Percentiles rank a stretch among this genome's conserved stretches.
These are phyloP conservation scores for Hygrophila difformis DNA, from an alignment of 257 asterid species.

Conservation along the genomic window DNA sequence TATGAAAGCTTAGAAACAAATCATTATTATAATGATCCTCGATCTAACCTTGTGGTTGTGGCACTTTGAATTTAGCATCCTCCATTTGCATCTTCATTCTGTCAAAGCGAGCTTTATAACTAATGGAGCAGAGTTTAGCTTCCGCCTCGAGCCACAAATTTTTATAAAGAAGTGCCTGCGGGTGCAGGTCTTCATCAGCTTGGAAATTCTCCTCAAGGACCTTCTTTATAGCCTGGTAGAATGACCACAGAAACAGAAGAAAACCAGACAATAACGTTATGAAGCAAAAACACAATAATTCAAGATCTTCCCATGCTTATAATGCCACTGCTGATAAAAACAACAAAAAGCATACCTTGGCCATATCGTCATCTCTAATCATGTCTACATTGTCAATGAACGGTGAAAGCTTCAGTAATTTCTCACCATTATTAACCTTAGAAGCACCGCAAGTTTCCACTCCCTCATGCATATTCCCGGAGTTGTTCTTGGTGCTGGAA, in stretches of 20 bases:
- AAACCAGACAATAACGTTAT: conserved; percentile 3
- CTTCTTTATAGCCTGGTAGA: conserved; percentile 63
- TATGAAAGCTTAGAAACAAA: too few species aligned
- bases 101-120: conserved; percentile 71
- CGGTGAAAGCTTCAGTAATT: conserved; percentile 22
- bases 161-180: conserved; percentile 65
- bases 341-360: conserved; percentile 39
- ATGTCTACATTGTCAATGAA: conserved; percentile 30
- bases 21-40: too few species aligned
- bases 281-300: neutral
- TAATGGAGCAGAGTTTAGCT: conserved; percentile 73
- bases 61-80: conserved; percentile 27
- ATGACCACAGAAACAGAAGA: conserved; percentile 1
- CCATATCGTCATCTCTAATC: conserved; percentile 38
- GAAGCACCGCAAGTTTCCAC: conserved; percentile 15
- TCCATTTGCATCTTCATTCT: conserved; percentile 64
- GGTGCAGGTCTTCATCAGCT: conserved; percentile 40
- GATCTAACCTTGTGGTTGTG: conserved; percentile 55
- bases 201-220: conserved; percentile 71
- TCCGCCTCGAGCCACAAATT: conserved; percentile 94
- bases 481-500: conserved; percentile 20
- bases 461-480: conserved; percentile 17
- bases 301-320: neutral
- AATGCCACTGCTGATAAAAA: neutral
- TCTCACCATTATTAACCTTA: conserved; percentile 26